A percentile compares a stretch with the other conserved stretches of the same genome.
Evolutionary conservation across 768 basidiomycete genomes (phyloP).

Genomic region (Rhizopogon salebrosus): DNA sequence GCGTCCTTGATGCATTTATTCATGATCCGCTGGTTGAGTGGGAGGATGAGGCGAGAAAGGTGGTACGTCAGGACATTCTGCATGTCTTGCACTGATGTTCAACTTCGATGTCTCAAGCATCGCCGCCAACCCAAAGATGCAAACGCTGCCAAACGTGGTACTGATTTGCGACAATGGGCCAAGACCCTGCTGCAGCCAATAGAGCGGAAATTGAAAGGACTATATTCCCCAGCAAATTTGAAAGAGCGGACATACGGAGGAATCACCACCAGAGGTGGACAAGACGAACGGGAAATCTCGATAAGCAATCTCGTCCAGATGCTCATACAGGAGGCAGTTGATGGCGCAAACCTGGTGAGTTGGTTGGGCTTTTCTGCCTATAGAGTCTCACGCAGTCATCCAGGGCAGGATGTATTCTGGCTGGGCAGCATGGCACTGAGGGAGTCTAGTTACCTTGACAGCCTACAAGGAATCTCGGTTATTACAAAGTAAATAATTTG

Average conservation of each 20-base stretch:
- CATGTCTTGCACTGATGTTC: neutral
- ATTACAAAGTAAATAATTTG: neutral
- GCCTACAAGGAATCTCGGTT: neutral
- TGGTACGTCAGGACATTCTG: conserved; percentile 31
- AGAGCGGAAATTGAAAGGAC: conserved; percentile 74
- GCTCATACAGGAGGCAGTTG: conserved; percentile 86
- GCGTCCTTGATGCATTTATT: conserved; percentile 92
- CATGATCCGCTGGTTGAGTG: conserved; percentile 97
- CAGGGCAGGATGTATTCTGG: conserved; percentile 89
- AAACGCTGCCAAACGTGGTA: conserved; percentile 37
- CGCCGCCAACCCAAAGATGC: conserved; percentile 34
- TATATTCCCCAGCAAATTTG: conserved; percentile 45
- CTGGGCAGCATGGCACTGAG: conserved; percentile 79
- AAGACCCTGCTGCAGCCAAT: conserved; percentile 77
- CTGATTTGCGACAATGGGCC: conserved; percentile 63
- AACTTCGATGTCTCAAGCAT: neutral
- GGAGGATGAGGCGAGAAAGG: conserved; percentile 75
- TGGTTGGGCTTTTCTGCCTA: neutral
- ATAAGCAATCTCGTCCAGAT: conserved; percentile 88
- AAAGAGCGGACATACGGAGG: conserved; percentile 34
- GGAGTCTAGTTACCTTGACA: neutral
- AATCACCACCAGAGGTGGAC: conserved; percentile 10
- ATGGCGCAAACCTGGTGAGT: conserved; percentile 61
- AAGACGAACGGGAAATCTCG: conserved; percentile 44
- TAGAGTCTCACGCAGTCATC: conserved; percentile 8